These are phyloP conservation scores for Cutaneotrichosporon cutaneum DNA, from an alignment of 1,284 basidiomycete genomes.

Conservation along the genomic window DNA sequence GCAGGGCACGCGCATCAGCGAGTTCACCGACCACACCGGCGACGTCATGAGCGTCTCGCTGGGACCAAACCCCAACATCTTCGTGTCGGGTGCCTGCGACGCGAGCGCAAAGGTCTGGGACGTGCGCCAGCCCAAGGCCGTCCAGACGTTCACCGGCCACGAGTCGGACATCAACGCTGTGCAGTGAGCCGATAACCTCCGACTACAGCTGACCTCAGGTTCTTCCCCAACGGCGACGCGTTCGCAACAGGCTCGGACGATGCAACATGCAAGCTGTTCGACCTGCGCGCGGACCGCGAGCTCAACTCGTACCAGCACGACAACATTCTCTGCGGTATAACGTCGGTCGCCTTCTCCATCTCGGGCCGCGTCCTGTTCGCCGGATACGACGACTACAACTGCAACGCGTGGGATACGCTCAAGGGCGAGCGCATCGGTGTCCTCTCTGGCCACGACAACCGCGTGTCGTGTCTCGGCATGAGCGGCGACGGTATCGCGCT, in stretches of 20 bases:
- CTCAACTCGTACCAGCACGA: slow-evolving; percentile 96
- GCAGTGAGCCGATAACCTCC: slow-evolving; percentile 62
- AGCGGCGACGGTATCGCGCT: slow-evolving; percentile 95
- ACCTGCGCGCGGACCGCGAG: slow-evolving; percentile 95
- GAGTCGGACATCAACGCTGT: slow-evolving; percentile 99
- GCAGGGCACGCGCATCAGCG: slow-evolving; percentile 87
- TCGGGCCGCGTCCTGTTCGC: slow-evolving; percentile 96
- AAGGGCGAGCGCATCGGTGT: slow-evolving; percentile 97
- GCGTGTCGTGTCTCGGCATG: slow-evolving; percentile 94
- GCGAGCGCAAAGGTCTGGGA: slow-evolving; percentile 99
- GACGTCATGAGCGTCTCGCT: slow-evolving; percentile 99
- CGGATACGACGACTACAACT: slow-evolving; percentile 99
- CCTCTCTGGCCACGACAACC: slow-evolving; percentile 94
- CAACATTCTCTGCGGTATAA: slow-evolving; percentile 97
- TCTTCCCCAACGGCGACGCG: slow-evolving; percentile 98
- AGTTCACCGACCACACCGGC: slow-evolving; percentile 98
- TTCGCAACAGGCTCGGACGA: slow-evolving; percentile 99
- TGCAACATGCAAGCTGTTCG: slow-evolving; percentile 95
- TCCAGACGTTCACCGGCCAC: slow-evolving; percentile 97
- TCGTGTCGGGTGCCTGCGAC: slow-evolving; percentile 97
- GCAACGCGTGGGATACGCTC: slow-evolving; percentile 98
- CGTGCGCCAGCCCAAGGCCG: slow-evolving; percentile 83
- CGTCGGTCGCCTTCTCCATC: slow-evolving; percentile 95
- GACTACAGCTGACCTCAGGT: slow-evolving; percentile 58
- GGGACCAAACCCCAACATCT: slow-evolving; percentile 89